Conservation (phyloP, 2,329 filamentous ascomycete species). For the Fusarium sp. region DNA sequence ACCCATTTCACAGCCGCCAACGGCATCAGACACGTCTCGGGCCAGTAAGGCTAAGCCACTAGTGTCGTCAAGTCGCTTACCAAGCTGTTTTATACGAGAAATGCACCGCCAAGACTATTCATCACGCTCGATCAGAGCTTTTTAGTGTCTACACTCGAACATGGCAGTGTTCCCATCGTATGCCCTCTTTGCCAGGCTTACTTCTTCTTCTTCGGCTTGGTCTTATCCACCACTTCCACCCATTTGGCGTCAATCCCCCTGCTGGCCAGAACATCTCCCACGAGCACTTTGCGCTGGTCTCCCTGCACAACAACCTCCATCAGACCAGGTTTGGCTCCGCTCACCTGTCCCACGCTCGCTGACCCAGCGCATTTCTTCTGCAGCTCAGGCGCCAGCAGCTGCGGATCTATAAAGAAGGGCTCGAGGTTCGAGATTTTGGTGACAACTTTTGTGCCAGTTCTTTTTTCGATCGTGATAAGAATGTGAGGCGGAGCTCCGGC, state of each 20-base stretch:
- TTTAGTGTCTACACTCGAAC: no score
- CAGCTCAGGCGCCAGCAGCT: constrained; percentile 40
- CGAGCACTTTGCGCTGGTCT: constrained; percentile 40
- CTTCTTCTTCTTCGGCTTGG: constrained; percentile 41
- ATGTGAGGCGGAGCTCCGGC: constrained; percentile 36
- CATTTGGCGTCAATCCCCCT: constrained; percentile 40
- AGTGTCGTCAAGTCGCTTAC: no score
- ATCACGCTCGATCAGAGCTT: no score
- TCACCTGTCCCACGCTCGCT: constrained; percentile 42
- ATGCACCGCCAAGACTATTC: no score
- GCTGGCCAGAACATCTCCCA: constrained; percentile 28
- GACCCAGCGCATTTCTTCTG: constrained; percentile 46
- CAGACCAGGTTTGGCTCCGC: constrained; percentile 37
- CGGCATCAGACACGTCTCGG: no score
- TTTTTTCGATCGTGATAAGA: constrained; percentile 42
- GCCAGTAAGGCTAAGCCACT: no score
- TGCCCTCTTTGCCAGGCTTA: not conserved
- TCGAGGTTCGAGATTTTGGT: constrained; percentile 44
- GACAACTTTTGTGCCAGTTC: constrained; percentile 44
- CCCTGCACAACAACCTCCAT: constrained; percentile 45
- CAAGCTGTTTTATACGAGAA: no score
- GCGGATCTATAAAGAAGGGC: constrained; percentile 42
- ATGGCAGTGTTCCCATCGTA: not conserved
- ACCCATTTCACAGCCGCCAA: no score
- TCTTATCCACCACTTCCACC: constrained; percentile 43